A percentile compares a stretch with the other conserved stretches of the same genome.
Conservation (phyloP, 1,284 basidiomycete genomes). For the Naganishia cerealis region DNA sequence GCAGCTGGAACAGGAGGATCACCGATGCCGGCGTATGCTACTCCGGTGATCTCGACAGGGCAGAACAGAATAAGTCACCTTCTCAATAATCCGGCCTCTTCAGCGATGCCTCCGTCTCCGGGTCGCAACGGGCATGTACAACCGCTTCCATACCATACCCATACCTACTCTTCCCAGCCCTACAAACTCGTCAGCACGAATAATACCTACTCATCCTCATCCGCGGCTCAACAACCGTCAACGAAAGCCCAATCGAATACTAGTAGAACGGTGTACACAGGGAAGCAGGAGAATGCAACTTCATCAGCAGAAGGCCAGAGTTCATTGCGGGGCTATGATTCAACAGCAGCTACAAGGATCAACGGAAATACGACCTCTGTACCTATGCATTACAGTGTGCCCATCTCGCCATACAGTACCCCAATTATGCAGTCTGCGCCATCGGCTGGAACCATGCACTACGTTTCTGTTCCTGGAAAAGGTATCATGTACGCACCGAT, state of each 20-base stretch:
- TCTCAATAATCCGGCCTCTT: constrained; percentile 10
- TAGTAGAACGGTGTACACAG: constrained; percentile 21
- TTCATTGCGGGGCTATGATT: constrained; percentile 20
- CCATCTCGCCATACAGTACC: constrained; percentile 14
- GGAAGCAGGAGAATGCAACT: constrained; percentile 13
- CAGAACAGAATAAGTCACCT: constrained; percentile 21
- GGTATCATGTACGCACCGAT: constrained; percentile 23
- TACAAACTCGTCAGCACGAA: constrained; percentile 26
- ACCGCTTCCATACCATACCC: constrained; percentile 18
- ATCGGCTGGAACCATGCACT: constrained; percentile 4
- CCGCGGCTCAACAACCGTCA: constrained; percentile 1
- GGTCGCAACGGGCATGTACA: constrained; percentile 2
- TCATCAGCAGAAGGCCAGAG: not conserved
- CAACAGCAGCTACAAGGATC: constrained; percentile 11
- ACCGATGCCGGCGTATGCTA: not conserved
- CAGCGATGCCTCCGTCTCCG: constrained; percentile 12
- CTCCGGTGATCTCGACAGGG: constrained; percentile 17
- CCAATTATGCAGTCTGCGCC: constrained; percentile 11
- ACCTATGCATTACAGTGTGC: constrained; percentile 14
- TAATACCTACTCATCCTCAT: not conserved
- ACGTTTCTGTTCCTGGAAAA: constrained; percentile 4
- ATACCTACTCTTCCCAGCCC: constrained; percentile 21
- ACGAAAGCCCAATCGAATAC: not conserved
- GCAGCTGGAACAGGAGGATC: not conserved
- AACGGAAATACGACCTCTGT: constrained; percentile 4